These are phyloP conservation scores for Beauveria sp. DNA, from an alignment of 2,329 filamentous ascomycete genomes.

Conservation along the genomic window DNA sequence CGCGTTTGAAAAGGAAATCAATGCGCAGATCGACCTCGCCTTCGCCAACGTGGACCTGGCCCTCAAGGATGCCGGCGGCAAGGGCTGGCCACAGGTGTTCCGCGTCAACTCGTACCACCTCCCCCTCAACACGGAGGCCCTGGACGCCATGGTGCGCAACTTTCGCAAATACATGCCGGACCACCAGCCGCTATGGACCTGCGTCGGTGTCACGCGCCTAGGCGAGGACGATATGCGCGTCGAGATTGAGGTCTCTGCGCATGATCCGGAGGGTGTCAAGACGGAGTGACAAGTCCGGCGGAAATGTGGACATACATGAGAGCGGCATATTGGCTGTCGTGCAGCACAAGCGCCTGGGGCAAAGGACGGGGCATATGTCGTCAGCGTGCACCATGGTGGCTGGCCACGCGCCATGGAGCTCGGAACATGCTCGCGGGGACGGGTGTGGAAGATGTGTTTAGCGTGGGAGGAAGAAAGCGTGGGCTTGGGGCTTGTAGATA, in stretches of 20 bases:
- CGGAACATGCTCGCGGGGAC: too few species aligned
- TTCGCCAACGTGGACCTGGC: not conserved
- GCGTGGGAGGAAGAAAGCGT: too few species aligned
- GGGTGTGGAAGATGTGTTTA: too few species aligned
- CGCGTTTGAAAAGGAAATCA: not conserved
- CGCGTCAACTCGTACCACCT: not conserved
- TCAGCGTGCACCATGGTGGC: too few species aligned
- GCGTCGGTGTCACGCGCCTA: slow-evolving; percentile 40
- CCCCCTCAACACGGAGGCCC: not conserved
- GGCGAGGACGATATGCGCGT: slow-evolving; percentile 44
- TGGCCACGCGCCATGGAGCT: too few species aligned
- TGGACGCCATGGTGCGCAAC: not conserved
- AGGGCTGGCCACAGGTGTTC: not conserved
- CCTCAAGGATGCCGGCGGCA: not conserved
- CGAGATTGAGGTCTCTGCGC: slow-evolving; percentile 49
- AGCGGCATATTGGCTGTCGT: too few species aligned
- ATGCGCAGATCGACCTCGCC: not conserved
- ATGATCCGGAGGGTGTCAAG: slow-evolving; percentile 25
- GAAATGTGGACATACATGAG: too few species aligned
- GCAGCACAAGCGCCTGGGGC: too few species aligned
- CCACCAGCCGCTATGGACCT: slow-evolving; percentile 42
- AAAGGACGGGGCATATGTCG: too few species aligned
- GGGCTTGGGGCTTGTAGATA: too few species aligned
- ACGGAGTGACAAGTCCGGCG: too few species aligned
- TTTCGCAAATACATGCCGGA: not conserved